phyloP scores from a whole-genome alignment of 2,329 filamentous ascomycete genomes.

The Aspergillus texensis region DNA sequence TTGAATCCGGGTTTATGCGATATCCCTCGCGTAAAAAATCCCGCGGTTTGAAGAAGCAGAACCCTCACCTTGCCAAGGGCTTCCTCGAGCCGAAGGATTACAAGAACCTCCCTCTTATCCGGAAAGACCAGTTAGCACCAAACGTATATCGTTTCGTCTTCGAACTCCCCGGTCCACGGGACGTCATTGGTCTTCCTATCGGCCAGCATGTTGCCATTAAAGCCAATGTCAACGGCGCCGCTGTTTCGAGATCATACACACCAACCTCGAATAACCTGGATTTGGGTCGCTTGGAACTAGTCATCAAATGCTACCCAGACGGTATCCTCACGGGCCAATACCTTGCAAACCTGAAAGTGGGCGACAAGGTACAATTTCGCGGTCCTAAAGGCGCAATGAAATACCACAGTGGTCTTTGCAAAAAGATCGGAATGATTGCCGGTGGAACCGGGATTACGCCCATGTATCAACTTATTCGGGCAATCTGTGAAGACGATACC shows the following conservation, averaged over 20 bases:
- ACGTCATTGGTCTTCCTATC: conserved; percentile 57
- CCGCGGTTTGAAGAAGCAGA: conserved; percentile 38
- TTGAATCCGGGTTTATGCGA: conserved; percentile 28
- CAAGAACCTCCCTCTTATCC: conserved; percentile 50
- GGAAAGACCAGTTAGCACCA: conserved; percentile 24
- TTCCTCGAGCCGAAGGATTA: conserved; percentile 55
- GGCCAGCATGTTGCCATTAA: conserved; percentile 61
- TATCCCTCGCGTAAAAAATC: conserved; percentile 43
- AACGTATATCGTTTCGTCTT: conserved; percentile 51
- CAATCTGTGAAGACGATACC: conserved; percentile 61
- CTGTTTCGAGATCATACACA: conserved; percentile 58
- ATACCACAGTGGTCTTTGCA: conserved; percentile 32
- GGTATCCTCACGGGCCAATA: conserved; percentile 35
- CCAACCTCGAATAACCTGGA: conserved; percentile 43
- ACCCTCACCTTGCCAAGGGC: conserved; percentile 47
- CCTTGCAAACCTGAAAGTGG: conserved; percentile 31
- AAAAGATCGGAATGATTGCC: conserved; percentile 41
- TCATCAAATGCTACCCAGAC: conserved; percentile 40
- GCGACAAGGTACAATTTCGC: conserved; percentile 36
- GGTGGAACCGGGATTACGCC: conserved; percentile 49
- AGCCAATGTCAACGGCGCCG: conserved; percentile 49
- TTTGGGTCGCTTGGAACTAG: conserved; percentile 34
- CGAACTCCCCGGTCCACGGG: conserved; percentile 47
- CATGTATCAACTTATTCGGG: conserved; percentile 64
- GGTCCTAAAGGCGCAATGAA: conserved; percentile 40